These are phyloP conservation scores for Tubosaeta brunneosetosa DNA, from an alignment of 768 basidiomycete genomes.

Conservation along the genomic window DNA sequence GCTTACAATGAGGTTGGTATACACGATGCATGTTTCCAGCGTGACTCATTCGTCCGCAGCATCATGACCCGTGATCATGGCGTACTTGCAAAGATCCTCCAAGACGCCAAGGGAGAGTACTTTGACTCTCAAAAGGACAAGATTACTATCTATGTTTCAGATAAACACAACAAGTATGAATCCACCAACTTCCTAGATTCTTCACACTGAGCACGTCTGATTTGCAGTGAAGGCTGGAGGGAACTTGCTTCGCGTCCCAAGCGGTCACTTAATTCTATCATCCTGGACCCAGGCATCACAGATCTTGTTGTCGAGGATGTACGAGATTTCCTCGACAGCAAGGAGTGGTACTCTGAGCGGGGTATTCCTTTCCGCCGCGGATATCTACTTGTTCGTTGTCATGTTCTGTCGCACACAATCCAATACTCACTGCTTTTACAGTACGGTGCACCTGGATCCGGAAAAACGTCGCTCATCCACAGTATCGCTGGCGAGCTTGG, in stretches of 20 bases:
- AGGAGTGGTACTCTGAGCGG: constrained; percentile 67
- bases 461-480: constrained; percentile 77
- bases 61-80: constrained; percentile 45
- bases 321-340: constrained; percentile 62
- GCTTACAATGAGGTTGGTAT: constrained; percentile 22
- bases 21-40: neutral
- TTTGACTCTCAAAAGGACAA: constrained; percentile 45
- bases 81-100: constrained; percentile 48
- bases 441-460: constrained; percentile 73
- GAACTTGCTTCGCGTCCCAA: constrained; percentile 56
- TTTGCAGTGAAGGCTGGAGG: constrained; percentile 44
- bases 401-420: neutral
- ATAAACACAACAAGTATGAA: constrained; percentile 37
- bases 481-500: constrained; percentile 73
- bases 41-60: constrained; percentile 26
- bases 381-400: constrained; percentile 51
- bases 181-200: neutral
- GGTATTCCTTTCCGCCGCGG: constrained; percentile 82
- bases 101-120: constrained; percentile 51
- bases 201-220: neutral
- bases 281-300: constrained; percentile 65
- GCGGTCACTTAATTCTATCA: constrained; percentile 61
- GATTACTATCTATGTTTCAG: constrained; percentile 51
- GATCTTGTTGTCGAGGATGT: constrained; percentile 66
- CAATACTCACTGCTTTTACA: constrained; percentile 16